Evolutionary conservation across 345 rosid genomes (phyloP).

Genomic region (Excoecaria agallocha): DNA sequence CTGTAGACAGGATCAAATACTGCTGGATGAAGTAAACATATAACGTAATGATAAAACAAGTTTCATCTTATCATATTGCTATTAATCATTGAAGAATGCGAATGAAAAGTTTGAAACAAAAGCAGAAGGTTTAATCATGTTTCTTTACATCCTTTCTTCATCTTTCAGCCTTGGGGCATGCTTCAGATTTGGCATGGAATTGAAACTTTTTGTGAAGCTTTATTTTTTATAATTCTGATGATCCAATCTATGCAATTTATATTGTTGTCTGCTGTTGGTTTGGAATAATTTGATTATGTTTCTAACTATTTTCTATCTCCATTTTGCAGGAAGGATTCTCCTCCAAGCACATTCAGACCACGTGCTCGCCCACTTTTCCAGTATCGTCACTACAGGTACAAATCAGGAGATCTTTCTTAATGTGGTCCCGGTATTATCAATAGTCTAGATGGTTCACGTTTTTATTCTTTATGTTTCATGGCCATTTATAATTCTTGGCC

Average conservation of each 20-base stretch:
- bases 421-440: too few species aligned
- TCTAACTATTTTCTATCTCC: conserved; percentile 17
- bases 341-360: conserved; percentile 85
- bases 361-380: conserved; percentile 93
- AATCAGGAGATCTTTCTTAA: conserved; percentile 12
- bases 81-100: background rate
- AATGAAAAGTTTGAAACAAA: background rate
- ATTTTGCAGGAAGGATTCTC: conserved; percentile 82
- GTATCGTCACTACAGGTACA: conserved; percentile 93
- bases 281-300: background rate
- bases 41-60: background rate
- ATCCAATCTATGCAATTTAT: background rate
- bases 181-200: background rate
- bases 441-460: too few species aligned
- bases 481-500: background rate
- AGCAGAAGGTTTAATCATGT: background rate
- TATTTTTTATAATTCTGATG: background rate
- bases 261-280: background rate
- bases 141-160: background rate
- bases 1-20: background rate
- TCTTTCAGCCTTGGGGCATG: background rate
- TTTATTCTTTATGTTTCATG: background rate
- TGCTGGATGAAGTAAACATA: background rate
- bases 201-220: background rate
- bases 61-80: background rate